Conservation (phyloP, 2,329 filamentous ascomycete species). For the Scytalidium lignicola region DNA sequence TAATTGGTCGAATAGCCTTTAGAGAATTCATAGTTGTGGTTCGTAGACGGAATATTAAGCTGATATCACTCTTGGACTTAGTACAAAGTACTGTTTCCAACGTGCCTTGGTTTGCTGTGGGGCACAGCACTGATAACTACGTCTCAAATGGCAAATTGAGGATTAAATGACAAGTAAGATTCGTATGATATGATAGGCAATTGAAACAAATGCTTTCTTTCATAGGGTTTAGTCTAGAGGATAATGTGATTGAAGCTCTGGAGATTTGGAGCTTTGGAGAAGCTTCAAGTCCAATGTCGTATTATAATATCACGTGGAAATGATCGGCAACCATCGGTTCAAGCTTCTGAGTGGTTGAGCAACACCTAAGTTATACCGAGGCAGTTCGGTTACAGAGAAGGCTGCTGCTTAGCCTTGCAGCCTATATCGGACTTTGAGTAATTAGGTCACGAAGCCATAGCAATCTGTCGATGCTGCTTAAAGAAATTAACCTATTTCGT, state of each 20-base stretch:
- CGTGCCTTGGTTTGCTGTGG: background rate
- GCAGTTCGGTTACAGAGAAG: no score
- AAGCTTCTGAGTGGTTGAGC: no score
- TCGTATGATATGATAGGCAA: background rate
- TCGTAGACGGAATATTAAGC: background rate
- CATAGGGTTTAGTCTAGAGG: background rate
- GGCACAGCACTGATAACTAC: no score
- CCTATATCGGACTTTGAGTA: no score
- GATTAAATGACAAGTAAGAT: background rate
- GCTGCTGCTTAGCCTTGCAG: no score
- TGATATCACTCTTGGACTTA: no score
- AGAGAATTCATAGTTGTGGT: conserved; percentile 22
- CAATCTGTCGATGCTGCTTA: no score
- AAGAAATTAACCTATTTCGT: no score
- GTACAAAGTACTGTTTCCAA: background rate
- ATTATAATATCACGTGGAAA: background rate
- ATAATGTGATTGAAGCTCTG: background rate
- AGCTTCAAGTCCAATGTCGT: background rate
- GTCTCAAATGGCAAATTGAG: no score
- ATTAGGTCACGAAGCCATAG: no score
- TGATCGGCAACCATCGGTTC: background rate
- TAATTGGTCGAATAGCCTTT: conserved; percentile 22
- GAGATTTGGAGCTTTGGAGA: background rate
- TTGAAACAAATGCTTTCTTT: background rate
- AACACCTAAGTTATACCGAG: no score